Evolutionary conservation across 75 land plant species (phyloP), one percentile per base, ranked within the genome.

Genomic region (Selaginella tamariscina): DNA sequence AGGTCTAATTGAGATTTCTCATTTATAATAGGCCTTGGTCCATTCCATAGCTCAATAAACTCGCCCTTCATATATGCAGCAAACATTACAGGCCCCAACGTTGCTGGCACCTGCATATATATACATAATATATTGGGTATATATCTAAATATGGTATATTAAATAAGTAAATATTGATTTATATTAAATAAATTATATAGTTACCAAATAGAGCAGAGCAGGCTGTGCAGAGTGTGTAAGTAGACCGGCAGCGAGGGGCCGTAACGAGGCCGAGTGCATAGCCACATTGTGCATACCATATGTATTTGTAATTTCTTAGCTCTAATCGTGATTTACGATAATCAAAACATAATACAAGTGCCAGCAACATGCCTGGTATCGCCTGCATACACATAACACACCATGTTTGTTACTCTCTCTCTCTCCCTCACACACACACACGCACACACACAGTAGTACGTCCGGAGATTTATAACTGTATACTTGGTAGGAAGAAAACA

Each of bases 341-440:
- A 78, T 93, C 98, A 77, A 87, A 90, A 54, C 81, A 89, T 22
- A 90, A 82, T 33, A 93, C 91, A 65, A 93, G 76, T 23, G 98
- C 96, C 21, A 93, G 32, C 73, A 93, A 84, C 98, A 93, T 93
- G 24, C 86, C 84, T 56, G 98, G 98, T 67, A 93, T 87, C 24
- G 98, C 96, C 98, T 93, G 83, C 70, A 83, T 72, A 0, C 44
- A 23, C 24, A 64, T 31, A 23, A 74, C 32, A n/a, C 13, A 28
- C n/a, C n/a, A n/a, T n/a, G n/a, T n/a, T n/a, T n/a, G n/a, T n/a
- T n/a, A n/a, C n/a, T n/a, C n/a, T n/a, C n/a, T n/a, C n/a, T n/a
- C n/a, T n/a, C n/a, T n/a, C n/a, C n/a, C n/a, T n/a, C n/a, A n/a
- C n/a, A n/a, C n/a, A n/a, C n/a, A n/a, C n/a, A n/a, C n/a, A n/a